Evolutionary conservation across 2,329 filamentous ascomycete genomes (phyloP).

Genomic region (Monosporascus sp.): DNA sequence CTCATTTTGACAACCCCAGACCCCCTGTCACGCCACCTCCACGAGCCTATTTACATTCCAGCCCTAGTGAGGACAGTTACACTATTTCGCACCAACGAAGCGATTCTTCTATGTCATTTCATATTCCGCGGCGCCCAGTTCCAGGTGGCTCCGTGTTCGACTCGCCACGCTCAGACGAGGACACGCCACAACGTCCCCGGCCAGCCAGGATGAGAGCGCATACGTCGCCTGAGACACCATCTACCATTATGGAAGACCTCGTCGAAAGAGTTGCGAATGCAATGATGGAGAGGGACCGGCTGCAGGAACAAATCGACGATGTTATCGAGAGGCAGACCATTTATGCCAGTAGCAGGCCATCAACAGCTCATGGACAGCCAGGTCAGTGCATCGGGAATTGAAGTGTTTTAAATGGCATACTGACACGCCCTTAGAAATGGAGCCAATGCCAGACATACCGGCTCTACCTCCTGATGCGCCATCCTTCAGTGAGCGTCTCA

Average conservation of each 20-base stretch:
- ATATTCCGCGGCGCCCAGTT: conserved; percentile 43
- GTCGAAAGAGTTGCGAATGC: conserved; percentile 51
- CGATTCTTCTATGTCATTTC: conserved; percentile 50
- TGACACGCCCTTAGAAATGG: conserved; percentile 32
- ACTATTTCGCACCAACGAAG: conserved; percentile 36
- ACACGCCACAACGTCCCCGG: conserved; percentile 36
- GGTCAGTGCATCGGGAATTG: conserved; percentile 17
- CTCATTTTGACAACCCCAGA: conserved; percentile 40
- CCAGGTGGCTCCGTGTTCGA: conserved; percentile 28
- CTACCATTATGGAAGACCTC: conserved; percentile 42
- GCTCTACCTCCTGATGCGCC: conserved; percentile 51
- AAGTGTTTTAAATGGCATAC: conserved; percentile 2
- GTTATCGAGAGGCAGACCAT: conserved; percentile 56
- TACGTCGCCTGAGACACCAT: conserved; percentile 28
- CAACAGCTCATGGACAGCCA: conserved; percentile 40
- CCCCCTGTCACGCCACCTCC: conserved; percentile 33
- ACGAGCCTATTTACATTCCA: conserved; percentile 29
- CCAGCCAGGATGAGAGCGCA: conserved; percentile 40
- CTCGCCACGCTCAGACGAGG: conserved; percentile 23
- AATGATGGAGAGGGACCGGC: conserved; percentile 52
- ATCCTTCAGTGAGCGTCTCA: conserved; percentile 52
- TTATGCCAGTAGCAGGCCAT: conserved; percentile 47
- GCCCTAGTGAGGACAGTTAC: conserved; percentile 29
- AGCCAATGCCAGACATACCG: conserved; percentile 51
- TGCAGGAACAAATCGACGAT: conserved; percentile 55